Conservation (phyloP, 2,329 filamentous ascomycete genomes). For the Drechslerella dactyloides region DNA sequence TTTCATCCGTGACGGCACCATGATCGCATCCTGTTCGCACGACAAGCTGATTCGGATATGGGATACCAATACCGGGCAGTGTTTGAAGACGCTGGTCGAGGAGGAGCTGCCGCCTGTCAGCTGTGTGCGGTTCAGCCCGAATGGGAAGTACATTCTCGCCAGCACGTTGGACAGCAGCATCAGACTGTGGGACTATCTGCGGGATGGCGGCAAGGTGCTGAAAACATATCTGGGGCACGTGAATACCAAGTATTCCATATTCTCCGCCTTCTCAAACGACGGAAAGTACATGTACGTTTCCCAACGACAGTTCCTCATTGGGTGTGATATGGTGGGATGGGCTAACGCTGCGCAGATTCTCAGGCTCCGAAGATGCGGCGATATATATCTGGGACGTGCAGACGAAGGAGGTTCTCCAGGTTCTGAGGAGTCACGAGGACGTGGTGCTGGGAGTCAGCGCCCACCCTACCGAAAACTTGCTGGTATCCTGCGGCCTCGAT, state of each 20-base stretch:
- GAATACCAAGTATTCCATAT: slow-evolving; percentile 81
- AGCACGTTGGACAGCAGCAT: slow-evolving; percentile 90
- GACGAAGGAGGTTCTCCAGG: slow-evolving; percentile 81
- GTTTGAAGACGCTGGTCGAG: slow-evolving; percentile 89
- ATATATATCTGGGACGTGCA: slow-evolving; percentile 90
- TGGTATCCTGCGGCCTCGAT: slow-evolving; percentile 70
- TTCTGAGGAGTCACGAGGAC: slow-evolving; percentile 65
- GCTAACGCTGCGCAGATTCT: slow-evolving; percentile 56
- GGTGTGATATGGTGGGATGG: no score
- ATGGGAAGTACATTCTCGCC: slow-evolving; percentile 89
- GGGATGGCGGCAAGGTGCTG: slow-evolving; percentile 74
- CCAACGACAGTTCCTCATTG: no score
- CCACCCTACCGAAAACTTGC: slow-evolving; percentile 63
- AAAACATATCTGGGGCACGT: slow-evolving; percentile 96
- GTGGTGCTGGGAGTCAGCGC: slow-evolving; percentile 68
- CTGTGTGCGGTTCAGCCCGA: slow-evolving; percentile 89
- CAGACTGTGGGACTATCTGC: slow-evolving; percentile 92
- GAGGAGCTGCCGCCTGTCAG: slow-evolving; percentile 93
- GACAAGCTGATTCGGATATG: slow-evolving; percentile 93
- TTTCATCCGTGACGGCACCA: slow-evolving; percentile 87
- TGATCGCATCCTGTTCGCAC: slow-evolving; percentile 88
- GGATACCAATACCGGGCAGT: slow-evolving; percentile 95
- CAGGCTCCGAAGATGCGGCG: slow-evolving; percentile 67
- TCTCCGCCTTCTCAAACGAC: slow-evolving; percentile 72
- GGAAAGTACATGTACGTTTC: slow-evolving; percentile 56